Base-by-base conservation (phyloP, 129 eudicot species). In the Pittosporum tobira region DNA sequence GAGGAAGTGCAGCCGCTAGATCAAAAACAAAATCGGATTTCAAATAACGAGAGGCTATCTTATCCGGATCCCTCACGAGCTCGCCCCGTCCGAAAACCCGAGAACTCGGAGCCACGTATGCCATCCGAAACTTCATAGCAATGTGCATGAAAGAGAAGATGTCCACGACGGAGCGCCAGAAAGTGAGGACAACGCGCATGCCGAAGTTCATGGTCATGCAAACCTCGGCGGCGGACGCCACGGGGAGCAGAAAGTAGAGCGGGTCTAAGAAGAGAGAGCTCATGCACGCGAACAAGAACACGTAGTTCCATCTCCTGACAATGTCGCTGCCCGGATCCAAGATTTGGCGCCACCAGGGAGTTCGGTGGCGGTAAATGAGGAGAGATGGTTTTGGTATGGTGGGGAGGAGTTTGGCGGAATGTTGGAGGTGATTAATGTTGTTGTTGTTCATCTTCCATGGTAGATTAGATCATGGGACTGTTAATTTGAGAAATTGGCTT, bases 41-140 rank as follows among this genome's bases (percentile, higher is more conserved):
- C 43, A 89, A 27, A 45, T 89, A 89, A 0, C 85, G 72, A 16
- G 69, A 28, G 10, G 95, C 95, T 25, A 89, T 89, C 69, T 52
- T 54, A 9, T 51, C 31, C 0, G 77, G 85, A 58, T 89, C 95
- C 80, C 8, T 69, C 12, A 89, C 95, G 25, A 89, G 80, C 48
- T 89, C 97, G 14, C 94, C 89, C 43, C 82, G 67, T 22, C 97
- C 97, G 38, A 84, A 89, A 20, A 89, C 93, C 23, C 83, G 73
- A 0, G 95, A 74, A 61, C 61, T 79, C 0, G 73, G 79, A 25
- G 91, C 72, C 9, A 89, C 66, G 50, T 75, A 85, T 6, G 95
- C 95, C 4, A 88, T 82, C 4, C 94, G 76, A 46, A 89, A 89
- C 77, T 89, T 89, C 36, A 85, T 71, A 13, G 53, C 50, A 43